Conservation (phyloP, 2,329 filamentous ascomycete genomes). For the Cadophora malorum region DNA sequence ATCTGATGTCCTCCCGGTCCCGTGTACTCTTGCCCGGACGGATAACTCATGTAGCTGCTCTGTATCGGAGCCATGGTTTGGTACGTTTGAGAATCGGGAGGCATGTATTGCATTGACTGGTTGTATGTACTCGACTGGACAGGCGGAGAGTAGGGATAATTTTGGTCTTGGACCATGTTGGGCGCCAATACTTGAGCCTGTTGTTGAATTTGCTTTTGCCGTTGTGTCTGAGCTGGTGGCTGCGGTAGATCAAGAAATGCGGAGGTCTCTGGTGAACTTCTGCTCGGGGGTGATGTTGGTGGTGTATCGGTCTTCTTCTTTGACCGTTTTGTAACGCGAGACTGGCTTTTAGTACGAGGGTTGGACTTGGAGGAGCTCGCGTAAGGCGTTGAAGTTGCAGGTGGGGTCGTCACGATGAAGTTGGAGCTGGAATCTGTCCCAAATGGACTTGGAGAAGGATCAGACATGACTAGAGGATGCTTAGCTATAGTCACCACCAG, state of each 20-base stretch:
- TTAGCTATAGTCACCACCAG: background rate
- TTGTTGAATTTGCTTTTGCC: background rate
- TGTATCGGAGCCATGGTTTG: background rate
- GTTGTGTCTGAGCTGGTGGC: no score
- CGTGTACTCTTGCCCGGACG: background rate
- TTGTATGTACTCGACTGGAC: background rate
- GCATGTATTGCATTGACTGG: background rate
- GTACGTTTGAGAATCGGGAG: background rate
- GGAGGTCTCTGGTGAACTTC: background rate
- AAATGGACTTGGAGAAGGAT: background rate
- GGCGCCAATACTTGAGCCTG: background rate
- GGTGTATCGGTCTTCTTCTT: constrained; percentile 8
- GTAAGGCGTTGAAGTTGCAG: background rate
- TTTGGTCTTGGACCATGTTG: background rate
- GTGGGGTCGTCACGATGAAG: constrained; percentile 9
- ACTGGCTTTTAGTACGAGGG: background rate
- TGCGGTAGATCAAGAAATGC: background rate
- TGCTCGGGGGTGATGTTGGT: background rate
- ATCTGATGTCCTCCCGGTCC: constrained; percentile 13
- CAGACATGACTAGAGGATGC: background rate
- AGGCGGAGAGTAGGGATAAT: background rate
- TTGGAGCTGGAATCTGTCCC: constrained; percentile 1
- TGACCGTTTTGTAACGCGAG: constrained; percentile 8
- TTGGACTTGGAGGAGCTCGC: background rate
- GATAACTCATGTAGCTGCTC: background rate